A percentile compares a stretch with the other conserved stretches of the same genome.
phyloP scores from a whole-genome alignment of 2,329 filamentous ascomycete species.

The Hypomyces perniciosus region DNA sequence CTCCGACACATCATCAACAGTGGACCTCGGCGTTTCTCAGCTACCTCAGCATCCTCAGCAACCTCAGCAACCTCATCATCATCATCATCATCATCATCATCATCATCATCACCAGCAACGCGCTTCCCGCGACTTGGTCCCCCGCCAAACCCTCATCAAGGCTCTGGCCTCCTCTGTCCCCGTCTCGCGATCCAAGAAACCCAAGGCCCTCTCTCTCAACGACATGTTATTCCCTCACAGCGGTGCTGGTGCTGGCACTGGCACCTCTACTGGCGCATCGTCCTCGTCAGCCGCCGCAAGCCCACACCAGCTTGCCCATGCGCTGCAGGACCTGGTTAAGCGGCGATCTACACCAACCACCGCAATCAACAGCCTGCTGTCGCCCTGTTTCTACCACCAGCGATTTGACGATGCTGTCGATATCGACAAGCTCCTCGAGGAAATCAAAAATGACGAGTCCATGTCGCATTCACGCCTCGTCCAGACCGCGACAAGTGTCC shows the following conservation, averaged over 20 bases:
- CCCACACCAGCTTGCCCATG: slow-evolving; percentile 56
- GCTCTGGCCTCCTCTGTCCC: slow-evolving; percentile 57
- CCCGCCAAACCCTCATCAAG: slow-evolving; percentile 77
- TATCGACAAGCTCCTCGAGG: slow-evolving; percentile 88
- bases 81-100: slow-evolving; percentile 6
- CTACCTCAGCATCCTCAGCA: neutral
- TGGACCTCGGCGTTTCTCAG: neutral
- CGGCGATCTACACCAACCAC: slow-evolving; percentile 29
- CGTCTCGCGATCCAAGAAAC: slow-evolving; percentile 46
- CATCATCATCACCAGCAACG: slow-evolving; percentile 40
- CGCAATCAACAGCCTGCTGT: slow-evolving; percentile 64
- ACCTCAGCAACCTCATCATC: neutral
- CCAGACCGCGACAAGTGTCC: slow-evolving; percentile 89
- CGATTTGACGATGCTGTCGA: slow-evolving; percentile 95
- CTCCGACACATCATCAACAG: neutral
- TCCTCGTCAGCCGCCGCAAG: slow-evolving; percentile 22
- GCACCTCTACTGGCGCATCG: too few species aligned
- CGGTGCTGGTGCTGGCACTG: neutral
- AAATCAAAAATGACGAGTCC: slow-evolving; percentile 82
- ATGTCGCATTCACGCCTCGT: slow-evolving; percentile 91
- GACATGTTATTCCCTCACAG: slow-evolving; percentile 36
- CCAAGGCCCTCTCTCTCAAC: slow-evolving; percentile 57
- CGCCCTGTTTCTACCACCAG: slow-evolving; percentile 96
- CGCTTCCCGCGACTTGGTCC: slow-evolving; percentile 57
- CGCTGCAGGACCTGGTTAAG: slow-evolving; percentile 48